Percentiles rank a stretch among this genome's conserved stretches.
Evolutionary conservation across 345 rosid species (phyloP).

Genomic region (Dipteronia sinensis): DNA sequence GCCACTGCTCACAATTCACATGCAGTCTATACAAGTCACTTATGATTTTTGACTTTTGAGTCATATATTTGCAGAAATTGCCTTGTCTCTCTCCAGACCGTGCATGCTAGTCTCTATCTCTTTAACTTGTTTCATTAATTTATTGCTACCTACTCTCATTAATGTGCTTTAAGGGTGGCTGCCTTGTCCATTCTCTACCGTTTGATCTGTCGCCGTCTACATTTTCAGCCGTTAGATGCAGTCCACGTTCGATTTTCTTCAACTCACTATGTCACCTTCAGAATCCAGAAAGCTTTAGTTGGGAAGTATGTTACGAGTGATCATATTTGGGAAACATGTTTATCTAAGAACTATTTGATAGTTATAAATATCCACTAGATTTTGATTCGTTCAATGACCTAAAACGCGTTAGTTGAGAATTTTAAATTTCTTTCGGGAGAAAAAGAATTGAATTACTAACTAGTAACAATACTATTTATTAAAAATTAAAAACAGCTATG

Average conservation of each 20-base stretch:
- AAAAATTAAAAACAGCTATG: too few species aligned
- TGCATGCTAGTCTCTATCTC: conserved; percentile 16
- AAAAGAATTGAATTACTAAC: too few species aligned
- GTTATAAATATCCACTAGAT: too few species aligned
- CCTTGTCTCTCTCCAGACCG: background rate
- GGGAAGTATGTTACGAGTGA: background rate
- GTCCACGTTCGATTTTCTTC: background rate
- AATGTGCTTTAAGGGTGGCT: background rate
- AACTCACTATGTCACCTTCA: background rate
- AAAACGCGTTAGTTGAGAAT: too few species aligned
- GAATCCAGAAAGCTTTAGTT: background rate
- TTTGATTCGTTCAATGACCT: too few species aligned
- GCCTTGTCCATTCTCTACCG: background rate
- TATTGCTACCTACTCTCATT: conserved; percentile 8
- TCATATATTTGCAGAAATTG: background rate
- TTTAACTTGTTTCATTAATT: conserved; percentile 7
- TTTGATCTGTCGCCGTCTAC: background rate
- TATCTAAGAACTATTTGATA: too few species aligned
- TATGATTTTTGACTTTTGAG: background rate
- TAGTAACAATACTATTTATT: too few species aligned
- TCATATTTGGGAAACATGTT: too few species aligned
- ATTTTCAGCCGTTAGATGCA: background rate
- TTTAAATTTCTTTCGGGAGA: too few species aligned
- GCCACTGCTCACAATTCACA: too few species aligned
- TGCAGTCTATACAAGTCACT: too few species aligned